These are phyloP conservation scores for Penicillium sp. DNA, from an alignment of 2,329 filamentous ascomycete species.

Conservation along the genomic window DNA sequence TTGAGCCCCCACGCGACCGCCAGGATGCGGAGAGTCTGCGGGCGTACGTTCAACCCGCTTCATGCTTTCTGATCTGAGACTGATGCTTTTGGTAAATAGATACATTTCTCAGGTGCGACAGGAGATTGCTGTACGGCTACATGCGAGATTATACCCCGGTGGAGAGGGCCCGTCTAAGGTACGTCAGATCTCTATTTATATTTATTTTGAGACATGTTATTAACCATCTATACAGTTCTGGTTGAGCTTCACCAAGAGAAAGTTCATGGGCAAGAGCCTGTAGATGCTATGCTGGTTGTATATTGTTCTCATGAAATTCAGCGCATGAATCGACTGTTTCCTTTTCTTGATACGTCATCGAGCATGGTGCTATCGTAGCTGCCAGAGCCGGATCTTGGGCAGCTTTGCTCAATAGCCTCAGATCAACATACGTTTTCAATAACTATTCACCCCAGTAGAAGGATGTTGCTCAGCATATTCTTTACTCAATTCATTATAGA, in stretches of 20 bases:
- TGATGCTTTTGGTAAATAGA: slow-evolving; percentile 25
- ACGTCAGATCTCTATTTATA: slow-evolving; percentile 16
- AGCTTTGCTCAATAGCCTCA: neutral
- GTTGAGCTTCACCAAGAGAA: slow-evolving; percentile 98
- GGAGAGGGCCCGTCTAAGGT: slow-evolving; percentile 66
- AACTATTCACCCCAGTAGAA: neutral
- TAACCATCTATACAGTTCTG: slow-evolving; percentile 71
- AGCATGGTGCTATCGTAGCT: slow-evolving; percentile 7
- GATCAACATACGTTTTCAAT: neutral
- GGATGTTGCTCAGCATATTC: neutral
- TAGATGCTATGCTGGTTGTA: slow-evolving; percentile 43
- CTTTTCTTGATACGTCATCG: slow-evolving; percentile 12
- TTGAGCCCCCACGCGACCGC: slow-evolving; percentile 81
- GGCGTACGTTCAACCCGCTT: slow-evolving; percentile 60
- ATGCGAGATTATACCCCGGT: slow-evolving; percentile 85
- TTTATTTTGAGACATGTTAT: slow-evolving; percentile 14
- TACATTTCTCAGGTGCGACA: slow-evolving; percentile 85
- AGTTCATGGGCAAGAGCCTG: slow-evolving; percentile 97
- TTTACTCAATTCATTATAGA: neutral
- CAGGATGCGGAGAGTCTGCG: slow-evolving; percentile 86
- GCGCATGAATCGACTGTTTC: slow-evolving; percentile 23
- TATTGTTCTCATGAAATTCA: slow-evolving; percentile 29
- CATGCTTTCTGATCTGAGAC: neutral
- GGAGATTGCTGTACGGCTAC: slow-evolving; percentile 78
- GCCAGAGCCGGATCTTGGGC: slow-evolving; percentile 10